Conservation (phyloP, 306 rosid species). For the Cucumis hystrix region DNA sequence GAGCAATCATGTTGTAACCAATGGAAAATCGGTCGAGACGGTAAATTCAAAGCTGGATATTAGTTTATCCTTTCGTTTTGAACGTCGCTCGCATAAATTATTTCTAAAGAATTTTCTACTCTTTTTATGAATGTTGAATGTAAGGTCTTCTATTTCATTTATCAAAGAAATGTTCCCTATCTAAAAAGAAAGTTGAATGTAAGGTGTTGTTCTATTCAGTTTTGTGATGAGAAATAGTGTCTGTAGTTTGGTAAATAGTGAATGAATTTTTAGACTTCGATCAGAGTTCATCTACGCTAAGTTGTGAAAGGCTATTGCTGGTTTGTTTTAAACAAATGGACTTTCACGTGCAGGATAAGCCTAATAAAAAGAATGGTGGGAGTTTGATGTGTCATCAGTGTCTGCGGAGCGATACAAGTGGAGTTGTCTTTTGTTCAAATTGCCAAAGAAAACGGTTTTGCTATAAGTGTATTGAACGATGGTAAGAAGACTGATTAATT, state of each 20-base stretch:
- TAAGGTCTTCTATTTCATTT: not conserved
- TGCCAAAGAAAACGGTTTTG: constrained; percentile 44
- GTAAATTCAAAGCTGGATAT: not conserved
- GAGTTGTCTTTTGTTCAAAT: constrained; percentile 34
- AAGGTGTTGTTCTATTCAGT: not conserved
- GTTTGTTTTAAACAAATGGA: not conserved
- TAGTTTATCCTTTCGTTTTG: not conserved
- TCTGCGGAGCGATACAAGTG: constrained; percentile 46
- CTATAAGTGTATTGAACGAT: constrained; percentile 36
- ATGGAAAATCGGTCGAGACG: constrained; percentile 4
- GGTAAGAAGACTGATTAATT: constrained; percentile 18
- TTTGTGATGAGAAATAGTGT: not conserved
- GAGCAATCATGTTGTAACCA: not conserved
- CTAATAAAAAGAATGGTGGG: constrained; percentile 21
- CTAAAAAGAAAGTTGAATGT: no score
- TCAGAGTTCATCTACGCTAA: not conserved
- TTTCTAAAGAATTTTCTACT: not conserved
- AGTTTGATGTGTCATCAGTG: constrained; percentile 78
- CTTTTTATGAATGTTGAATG: not conserved
- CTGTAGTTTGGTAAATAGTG: not conserved
- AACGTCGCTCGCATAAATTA: not conserved
- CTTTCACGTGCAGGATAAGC: not conserved
- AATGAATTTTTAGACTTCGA: not conserved
- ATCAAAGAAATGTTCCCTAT: no score
- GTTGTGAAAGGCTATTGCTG: not conserved